These are phyloP conservation scores for Candolleomyces efflorescens DNA, from an alignment of 768 basidiomycete species.

Conservation along the genomic window DNA sequence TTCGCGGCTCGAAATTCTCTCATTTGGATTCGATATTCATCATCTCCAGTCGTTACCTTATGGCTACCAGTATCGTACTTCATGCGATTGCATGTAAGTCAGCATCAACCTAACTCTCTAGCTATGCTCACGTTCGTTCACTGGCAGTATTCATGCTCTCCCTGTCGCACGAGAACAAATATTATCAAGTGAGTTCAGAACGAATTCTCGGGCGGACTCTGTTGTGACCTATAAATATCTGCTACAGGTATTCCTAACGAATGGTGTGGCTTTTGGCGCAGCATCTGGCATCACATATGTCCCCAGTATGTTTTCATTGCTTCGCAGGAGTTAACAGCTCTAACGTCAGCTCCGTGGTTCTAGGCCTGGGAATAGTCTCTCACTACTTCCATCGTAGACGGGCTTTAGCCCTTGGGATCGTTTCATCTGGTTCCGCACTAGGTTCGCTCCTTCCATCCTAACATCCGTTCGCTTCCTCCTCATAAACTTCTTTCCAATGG, in stretches of 20 bases:
- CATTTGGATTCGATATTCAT: background rate
- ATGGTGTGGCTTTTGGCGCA: slow-evolving; percentile 46
- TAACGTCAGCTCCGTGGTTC: background rate
- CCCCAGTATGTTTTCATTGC: slow-evolving; percentile 20
- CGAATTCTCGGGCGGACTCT: background rate
- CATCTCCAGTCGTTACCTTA: background rate
- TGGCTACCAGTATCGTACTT: slow-evolving; percentile 3
- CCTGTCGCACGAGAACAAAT: slow-evolving; percentile 26
- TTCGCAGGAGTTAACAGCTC: background rate
- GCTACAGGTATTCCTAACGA: slow-evolving; percentile 45
- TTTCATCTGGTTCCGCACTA: slow-evolving; percentile 26
- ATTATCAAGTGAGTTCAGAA: slow-evolving; percentile 27
- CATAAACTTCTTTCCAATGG: too few relatives aligned
- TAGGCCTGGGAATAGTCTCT: slow-evolving; percentile 41
- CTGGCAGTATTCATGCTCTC: slow-evolving; percentile 31
- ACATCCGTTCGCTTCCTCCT: background rate
- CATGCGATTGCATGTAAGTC: slow-evolving; percentile 1
- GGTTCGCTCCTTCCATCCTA: slow-evolving; percentile 14
- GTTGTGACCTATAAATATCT: background rate
- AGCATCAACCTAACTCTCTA: background rate
- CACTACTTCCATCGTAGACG: slow-evolving; percentile 49
- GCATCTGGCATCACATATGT: slow-evolving; percentile 45
- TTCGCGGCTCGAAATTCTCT: background rate
- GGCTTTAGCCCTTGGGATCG: slow-evolving; percentile 50
- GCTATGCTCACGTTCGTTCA: background rate